Percentiles rank a stretch among this genome's conserved stretches.
Conservation (phyloP, 768 basidiomycete species). For the Lentinula sp. region DNA sequence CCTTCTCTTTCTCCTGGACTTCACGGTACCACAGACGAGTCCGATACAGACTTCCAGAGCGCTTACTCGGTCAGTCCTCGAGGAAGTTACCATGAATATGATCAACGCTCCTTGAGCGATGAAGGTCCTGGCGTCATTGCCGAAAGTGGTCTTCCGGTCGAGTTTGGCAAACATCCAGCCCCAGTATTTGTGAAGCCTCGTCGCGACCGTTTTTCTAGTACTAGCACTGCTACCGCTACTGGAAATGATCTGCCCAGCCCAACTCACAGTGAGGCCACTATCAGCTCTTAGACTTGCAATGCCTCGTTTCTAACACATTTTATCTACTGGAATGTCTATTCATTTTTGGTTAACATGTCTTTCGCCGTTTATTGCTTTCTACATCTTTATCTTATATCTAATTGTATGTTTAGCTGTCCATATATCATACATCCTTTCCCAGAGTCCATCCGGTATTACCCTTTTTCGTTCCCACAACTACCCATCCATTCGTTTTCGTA, state of each 20-base stretch:
- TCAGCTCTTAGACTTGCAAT: conserved; percentile 14
- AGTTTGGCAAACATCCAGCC: conserved; percentile 19
- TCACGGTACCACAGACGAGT: conserved; percentile 56
- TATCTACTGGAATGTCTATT: background rate
- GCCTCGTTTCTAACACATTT: background rate
- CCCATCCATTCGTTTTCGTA: conserved; percentile 58
- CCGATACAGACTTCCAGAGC: conserved; percentile 84
- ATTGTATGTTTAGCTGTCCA: background rate
- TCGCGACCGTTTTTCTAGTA: conserved; percentile 53
- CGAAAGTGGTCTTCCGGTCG: conserved; percentile 22
- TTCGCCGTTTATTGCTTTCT: background rate
- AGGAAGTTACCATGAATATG: conserved; percentile 42
- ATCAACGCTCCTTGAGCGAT: conserved; percentile 12
- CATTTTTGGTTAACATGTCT: background rate
- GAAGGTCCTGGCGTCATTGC: conserved; percentile 20
- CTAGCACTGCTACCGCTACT: conserved; percentile 41
- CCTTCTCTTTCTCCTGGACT: conserved; percentile 25
- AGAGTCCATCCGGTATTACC: background rate
- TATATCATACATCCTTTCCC: background rate
- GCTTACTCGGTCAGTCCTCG: conserved; percentile 76
- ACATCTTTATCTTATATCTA: conserved; percentile 1
- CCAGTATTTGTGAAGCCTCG: conserved; percentile 26
- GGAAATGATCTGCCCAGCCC: conserved; percentile 23
- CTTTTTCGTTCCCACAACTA: background rate
- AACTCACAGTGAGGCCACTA: conserved; percentile 31